A percentile compares a stretch with the other conserved stretches of the same genome.
Conservation (phyloP, 192 early-diverging fungal species). For the Jimgerdemannia lactiflua region DNA sequence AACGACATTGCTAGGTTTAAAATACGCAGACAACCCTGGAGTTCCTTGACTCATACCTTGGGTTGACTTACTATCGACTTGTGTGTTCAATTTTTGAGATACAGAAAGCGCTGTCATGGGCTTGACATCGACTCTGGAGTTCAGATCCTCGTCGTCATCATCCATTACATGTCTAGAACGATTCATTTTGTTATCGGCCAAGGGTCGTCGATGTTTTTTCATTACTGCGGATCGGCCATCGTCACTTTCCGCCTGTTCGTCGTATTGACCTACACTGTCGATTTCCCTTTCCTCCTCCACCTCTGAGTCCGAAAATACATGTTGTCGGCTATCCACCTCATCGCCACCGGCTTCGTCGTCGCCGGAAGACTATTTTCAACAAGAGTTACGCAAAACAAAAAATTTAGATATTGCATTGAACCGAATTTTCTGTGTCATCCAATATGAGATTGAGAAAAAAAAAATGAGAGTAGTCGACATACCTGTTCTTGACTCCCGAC, state of each 20-base stretch:
- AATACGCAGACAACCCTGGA: not conserved
- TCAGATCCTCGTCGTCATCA: not conserved
- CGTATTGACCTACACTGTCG: not conserved
- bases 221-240: not conserved
- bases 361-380: conserved; percentile 1
- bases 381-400: too few relatives aligned
- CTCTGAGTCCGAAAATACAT: conserved; percentile 4
- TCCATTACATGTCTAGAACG: not conserved
- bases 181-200: not conserved
- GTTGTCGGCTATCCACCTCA: not conserved
- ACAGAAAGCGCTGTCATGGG: not conserved
- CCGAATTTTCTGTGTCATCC: not conserved
- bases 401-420: not conserved
- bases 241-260: not conserved
- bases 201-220: not conserved
- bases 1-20: not conserved
- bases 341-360: conserved; percentile 8
- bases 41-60: not conserved
- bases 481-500: conserved; percentile 2
- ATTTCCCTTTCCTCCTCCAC: conserved; percentile 4
- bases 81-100: not conserved
- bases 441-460: not conserved
- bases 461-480: not conserved
- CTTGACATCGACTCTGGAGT: not conserved
- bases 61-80: not conserved